A percentile compares a stretch with the other conserved stretches of the same genome.
Evolutionary conservation across 176 grass and related monocot genomes (phyloP).

Genomic region (Elymus sibiricus): DNA sequence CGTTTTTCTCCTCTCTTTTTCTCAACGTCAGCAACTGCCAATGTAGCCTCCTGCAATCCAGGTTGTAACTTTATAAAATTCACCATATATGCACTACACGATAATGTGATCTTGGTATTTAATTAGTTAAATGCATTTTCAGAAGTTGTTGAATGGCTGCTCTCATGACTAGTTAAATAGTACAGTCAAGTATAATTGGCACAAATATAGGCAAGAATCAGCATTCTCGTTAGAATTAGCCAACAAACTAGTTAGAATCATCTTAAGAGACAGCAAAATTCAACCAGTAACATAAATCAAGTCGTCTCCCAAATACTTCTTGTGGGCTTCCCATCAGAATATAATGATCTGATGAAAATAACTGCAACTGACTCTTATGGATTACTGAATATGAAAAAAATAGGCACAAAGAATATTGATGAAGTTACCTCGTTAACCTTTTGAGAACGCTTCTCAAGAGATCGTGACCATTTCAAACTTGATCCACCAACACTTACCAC

Average conservation of each 20-base stretch:
- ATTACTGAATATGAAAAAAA: slow-evolving; percentile 14
- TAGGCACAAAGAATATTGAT: slow-evolving; percentile 16
- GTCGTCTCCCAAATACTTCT: neutral
- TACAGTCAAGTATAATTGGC: neutral
- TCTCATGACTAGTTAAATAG: neutral
- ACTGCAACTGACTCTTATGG: neutral
- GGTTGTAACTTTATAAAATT: neutral
- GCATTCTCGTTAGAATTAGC: neutral
- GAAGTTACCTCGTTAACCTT: slow-evolving; percentile 54
- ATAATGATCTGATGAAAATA: neutral
- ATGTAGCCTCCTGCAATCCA: slow-evolving; percentile 70
- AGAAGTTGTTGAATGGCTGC: neutral
- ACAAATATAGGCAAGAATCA: neutral
- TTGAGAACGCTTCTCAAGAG: slow-evolving; percentile 76
- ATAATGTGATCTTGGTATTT: neutral
- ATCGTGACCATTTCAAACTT: slow-evolving; percentile 96
- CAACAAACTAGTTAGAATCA: neutral
- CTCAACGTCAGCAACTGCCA: slow-evolving; percentile 72
- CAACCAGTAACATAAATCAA: neutral
- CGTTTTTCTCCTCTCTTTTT: slow-evolving; percentile 77
- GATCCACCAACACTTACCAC: slow-evolving; percentile 48
- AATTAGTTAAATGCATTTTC: slow-evolving; percentile 2
- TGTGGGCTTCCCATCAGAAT: neutral
- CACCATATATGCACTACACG: neutral
- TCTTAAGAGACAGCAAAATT: neutral